Percentiles rank a stretch among this genome's conserved stretches.
Evolutionary conservation across 208 protist species (phyloP).

Genomic region (Entamoeba histolytica): DNA sequence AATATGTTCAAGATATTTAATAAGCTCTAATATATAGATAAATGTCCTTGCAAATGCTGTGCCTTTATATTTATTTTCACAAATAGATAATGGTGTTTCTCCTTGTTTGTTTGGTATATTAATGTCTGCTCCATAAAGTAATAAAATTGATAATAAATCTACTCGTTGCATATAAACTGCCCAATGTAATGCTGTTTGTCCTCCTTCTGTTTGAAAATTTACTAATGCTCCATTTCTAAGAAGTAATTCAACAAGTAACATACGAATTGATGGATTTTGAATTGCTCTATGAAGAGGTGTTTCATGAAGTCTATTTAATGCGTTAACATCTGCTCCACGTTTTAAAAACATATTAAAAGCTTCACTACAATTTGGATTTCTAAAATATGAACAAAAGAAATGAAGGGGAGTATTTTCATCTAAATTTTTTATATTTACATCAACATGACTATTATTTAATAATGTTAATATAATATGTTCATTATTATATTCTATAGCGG

Average conservation of each 20-base stretch:
- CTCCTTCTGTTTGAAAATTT: not conserved
- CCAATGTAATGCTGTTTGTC: not conserved
- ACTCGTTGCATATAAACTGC: not conserved
- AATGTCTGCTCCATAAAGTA: not conserved
- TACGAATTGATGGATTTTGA: not conserved
- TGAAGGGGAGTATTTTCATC: not conserved
- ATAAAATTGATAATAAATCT: not conserved
- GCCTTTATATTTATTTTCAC: not conserved
- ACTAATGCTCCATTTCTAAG: not conserved
- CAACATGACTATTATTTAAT: not conserved
- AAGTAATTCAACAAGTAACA: not conserved
- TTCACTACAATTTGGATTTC: not conserved
- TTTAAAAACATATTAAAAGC: not conserved
- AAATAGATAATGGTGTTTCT: not conserved
- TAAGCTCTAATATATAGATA: not conserved
- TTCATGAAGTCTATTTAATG: not conserved
- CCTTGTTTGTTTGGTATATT: not conserved
- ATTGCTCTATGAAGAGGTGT: not conserved
- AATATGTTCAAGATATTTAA: not conserved
- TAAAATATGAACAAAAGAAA: not conserved
- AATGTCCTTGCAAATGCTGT: not conserved
- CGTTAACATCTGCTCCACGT: not conserved
- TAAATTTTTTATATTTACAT: not conserved
- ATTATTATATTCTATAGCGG: not conserved
- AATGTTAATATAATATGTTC: not conserved